Evolutionary conservation across 2,329 filamentous ascomycete genomes (phyloP).

Genomic region (Drechslera avenae): DNA sequence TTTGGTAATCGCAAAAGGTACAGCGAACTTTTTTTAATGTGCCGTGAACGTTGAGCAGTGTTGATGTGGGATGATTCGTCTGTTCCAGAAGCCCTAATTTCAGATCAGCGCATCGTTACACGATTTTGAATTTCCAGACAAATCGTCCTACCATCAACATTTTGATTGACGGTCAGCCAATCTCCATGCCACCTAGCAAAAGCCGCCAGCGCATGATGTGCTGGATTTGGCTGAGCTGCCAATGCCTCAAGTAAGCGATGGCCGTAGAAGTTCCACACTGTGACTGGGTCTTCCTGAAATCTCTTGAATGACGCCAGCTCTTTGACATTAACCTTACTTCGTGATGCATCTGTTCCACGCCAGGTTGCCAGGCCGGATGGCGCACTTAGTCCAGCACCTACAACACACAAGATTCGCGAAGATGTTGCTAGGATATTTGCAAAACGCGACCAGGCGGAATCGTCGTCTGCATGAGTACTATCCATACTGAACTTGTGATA

Average conservation of each 20-base stretch:
- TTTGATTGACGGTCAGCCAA: conserved; percentile 18
- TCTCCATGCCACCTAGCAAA: conserved; percentile 9
- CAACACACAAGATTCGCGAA: conserved; percentile 12
- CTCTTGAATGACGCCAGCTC: conserved; percentile 11
- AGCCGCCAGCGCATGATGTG: conserved; percentile 14
- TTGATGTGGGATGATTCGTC: conserved; percentile 13
- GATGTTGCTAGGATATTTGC: conserved; percentile 9
- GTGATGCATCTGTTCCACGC: conserved; percentile 12
- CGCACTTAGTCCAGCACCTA: conserved; percentile 19
- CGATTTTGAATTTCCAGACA: too few relatives aligned
- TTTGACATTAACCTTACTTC: conserved; percentile 14
- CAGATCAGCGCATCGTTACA: too few relatives aligned
- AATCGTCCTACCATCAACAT: conserved; percentile 24
- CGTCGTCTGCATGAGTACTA: too few relatives aligned
- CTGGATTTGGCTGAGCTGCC: conserved; percentile 15
- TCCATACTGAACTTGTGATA: too few relatives aligned
- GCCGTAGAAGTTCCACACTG: conserved; percentile 16
- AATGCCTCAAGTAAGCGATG: conserved; percentile 12
- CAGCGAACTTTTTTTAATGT: conserved; percentile 12
- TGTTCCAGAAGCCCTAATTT: conserved; percentile 18
- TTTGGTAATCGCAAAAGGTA: conserved; percentile 13
- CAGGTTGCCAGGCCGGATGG: conserved; percentile 19
- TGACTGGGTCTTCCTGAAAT: conserved; percentile 13
- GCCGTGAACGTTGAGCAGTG: conserved; percentile 12
- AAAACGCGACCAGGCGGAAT: conserved; percentile 1